Percentiles rank a stretch among this genome's conserved stretches.
These are phyloP conservation scores for Phytophthora brassicae DNA, from an alignment of 352 stramenopile species.

Conservation along the genomic window DNA sequence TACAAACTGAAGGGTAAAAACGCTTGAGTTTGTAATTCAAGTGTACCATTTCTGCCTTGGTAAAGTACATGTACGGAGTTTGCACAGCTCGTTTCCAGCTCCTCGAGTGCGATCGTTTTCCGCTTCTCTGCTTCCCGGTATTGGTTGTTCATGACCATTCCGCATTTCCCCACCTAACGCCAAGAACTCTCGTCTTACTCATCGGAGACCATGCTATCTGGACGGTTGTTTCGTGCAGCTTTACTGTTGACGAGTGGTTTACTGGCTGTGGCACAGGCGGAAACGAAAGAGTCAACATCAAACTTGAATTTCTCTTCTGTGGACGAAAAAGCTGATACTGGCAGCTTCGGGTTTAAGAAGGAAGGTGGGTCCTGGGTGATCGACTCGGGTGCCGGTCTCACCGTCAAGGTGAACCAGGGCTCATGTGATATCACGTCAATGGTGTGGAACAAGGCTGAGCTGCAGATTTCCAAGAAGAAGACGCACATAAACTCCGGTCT, in stretches of 20 bases:
- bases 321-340: slow-evolving; percentile 11
- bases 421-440: slow-evolving; percentile 57
- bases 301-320: slow-evolving; percentile 27
- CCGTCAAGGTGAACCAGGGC: slow-evolving; percentile 40
- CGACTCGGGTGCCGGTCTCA: slow-evolving; percentile 38
- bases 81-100: slow-evolving; percentile 24
- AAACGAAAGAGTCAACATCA: slow-evolving; percentile 26
- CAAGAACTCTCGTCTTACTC: slow-evolving; percentile 1
- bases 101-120: slow-evolving; percentile 13
- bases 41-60: background rate
- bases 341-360: slow-evolving; percentile 43
- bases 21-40: too few species aligned
- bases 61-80: slow-evolving; percentile 12
- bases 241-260: slow-evolving; percentile 21
- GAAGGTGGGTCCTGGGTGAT: slow-evolving; percentile 45
- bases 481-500: slow-evolving; percentile 60
- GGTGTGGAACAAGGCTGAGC: slow-evolving; percentile 46
- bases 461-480: slow-evolving; percentile 48
- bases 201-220: slow-evolving; percentile 20
- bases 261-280: slow-evolving; percentile 9
- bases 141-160: slow-evolving; percentile 18
- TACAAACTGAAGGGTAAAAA: too few species aligned
- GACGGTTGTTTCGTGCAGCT: slow-evolving; percentile 14
- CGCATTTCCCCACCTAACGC: slow-evolving; percentile 14
- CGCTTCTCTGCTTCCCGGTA: slow-evolving; percentile 9